Percentiles rank a stretch among this genome's conserved stretches.
Conservation (phyloP, 257 asterid species). For the Echium plantagineum region DNA sequence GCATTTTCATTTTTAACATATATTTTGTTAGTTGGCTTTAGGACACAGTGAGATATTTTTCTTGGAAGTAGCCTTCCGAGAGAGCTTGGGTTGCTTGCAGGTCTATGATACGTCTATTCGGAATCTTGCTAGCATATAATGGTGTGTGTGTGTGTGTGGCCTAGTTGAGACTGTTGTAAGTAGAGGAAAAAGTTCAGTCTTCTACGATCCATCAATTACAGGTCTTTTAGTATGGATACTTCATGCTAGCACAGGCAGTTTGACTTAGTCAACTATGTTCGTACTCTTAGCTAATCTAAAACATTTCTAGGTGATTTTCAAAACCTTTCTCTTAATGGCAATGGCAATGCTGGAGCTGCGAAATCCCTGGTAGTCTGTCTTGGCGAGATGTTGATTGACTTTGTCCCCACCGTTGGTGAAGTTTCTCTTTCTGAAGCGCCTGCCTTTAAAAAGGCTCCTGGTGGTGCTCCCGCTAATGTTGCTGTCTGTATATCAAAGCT, state of each 20-base stretch:
- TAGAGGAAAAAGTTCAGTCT: neutral
- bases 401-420: conserved; percentile 72
- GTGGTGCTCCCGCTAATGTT: conserved; percentile 95
- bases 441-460: conserved; percentile 72
- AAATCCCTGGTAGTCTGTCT: conserved; percentile 59
- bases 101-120: too few relatives aligned
- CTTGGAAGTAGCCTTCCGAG: too few relatives aligned
- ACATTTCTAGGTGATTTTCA: conserved; percentile 31
- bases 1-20: too few relatives aligned
- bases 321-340: conserved; percentile 32
- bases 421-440: conserved; percentile 95
- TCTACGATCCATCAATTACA: too few relatives aligned
- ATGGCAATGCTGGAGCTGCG: conserved; percentile 23
- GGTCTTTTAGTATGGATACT: neutral
- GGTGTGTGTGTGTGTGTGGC: too few relatives aligned
- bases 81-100: too few relatives aligned
- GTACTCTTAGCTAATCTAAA: neutral
- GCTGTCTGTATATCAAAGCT: conserved; percentile 72
- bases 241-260: neutral
- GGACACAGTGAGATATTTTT: too few relatives aligned
- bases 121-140: too few relatives aligned
- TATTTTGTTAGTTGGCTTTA: too few relatives aligned
- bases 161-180: neutral
- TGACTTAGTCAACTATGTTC: neutral
- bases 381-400: conserved; percentile 91